Conservation (phyloP, 2,329 filamentous ascomycete species). For the Aspergillus ruber region DNA sequence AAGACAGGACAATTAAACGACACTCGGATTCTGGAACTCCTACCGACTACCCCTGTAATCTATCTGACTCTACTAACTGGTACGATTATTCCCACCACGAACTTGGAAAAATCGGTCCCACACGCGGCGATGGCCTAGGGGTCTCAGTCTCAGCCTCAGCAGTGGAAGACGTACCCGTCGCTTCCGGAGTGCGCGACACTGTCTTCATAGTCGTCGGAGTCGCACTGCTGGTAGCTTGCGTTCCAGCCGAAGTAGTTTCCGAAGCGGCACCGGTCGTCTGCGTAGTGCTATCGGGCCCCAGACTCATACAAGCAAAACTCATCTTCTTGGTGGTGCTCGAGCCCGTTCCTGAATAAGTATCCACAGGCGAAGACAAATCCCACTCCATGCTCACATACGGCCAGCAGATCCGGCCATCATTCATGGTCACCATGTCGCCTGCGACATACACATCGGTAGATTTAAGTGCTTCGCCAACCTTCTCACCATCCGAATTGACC, state of each 20-base stretch:
- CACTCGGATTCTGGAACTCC: no score
- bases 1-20: no score
- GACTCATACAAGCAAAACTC: conserved; percentile 21
- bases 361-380: conserved; percentile 33
- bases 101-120: neutral
- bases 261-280: neutral
- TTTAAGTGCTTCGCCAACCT: conserved; percentile 46
- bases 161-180: neutral
- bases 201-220: neutral
- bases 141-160: neutral
- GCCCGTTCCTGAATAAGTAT: neutral
- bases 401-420: conserved; percentile 53
- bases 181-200: neutral
- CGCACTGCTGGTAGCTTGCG: neutral
- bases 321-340: conserved; percentile 15
- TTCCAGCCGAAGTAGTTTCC: neutral
- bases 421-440: conserved; percentile 57
- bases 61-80: neutral
- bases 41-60: neutral
- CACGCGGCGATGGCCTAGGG: neutral
- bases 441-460: conserved; percentile 53
- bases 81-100: neutral
- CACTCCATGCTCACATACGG: conserved; percentile 37
- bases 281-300: neutral
- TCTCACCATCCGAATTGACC: conserved; percentile 46